These are phyloP conservation scores for Tarenaya hassleriana DNA, from an alignment of 345 rosid genomes.

Conservation along the genomic window DNA sequence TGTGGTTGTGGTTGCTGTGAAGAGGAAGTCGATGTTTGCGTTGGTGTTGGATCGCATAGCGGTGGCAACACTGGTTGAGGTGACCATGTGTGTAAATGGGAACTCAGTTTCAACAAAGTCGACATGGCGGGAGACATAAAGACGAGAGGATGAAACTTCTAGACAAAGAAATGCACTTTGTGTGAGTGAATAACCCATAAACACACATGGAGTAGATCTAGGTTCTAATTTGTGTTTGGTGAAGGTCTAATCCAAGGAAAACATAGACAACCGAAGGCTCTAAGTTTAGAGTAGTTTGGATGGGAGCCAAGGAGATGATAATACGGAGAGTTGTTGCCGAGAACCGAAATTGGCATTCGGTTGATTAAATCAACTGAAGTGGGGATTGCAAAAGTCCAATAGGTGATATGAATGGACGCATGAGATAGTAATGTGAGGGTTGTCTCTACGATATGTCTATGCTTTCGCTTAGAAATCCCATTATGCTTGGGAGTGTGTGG, in stretches of 20 bases:
- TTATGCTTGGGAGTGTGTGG: neutral
- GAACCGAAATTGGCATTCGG: neutral
- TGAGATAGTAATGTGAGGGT: too few species aligned
- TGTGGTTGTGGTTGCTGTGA: too few species aligned
- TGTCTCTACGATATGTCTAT: neutral
- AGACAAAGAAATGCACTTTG: neutral
- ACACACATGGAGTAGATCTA: neutral
- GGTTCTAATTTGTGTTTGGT: neutral
- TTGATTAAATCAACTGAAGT: neutral
- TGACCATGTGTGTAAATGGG: too few species aligned
- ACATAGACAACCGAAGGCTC: neutral
- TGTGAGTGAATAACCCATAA: neutral
- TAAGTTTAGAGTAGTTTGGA: neutral
- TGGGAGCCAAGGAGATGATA: neutral
- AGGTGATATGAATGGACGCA: neutral
- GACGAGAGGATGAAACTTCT: too few species aligned
- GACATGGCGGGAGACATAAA: too few species aligned
- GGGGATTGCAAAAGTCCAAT: neutral
- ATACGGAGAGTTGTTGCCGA: neutral
- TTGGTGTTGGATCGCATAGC: too few species aligned
- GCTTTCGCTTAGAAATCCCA: neutral
- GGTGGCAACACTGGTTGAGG: too few species aligned
- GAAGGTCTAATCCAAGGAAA: neutral
- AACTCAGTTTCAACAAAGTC: too few species aligned
- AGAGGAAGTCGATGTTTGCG: too few species aligned